Percentiles rank a stretch among this genome's conserved stretches.
phyloP scores from a whole-genome alignment of 495 filamentous ascomycete genomes.

The Hypomontagnella submonticulosa region DNA sequence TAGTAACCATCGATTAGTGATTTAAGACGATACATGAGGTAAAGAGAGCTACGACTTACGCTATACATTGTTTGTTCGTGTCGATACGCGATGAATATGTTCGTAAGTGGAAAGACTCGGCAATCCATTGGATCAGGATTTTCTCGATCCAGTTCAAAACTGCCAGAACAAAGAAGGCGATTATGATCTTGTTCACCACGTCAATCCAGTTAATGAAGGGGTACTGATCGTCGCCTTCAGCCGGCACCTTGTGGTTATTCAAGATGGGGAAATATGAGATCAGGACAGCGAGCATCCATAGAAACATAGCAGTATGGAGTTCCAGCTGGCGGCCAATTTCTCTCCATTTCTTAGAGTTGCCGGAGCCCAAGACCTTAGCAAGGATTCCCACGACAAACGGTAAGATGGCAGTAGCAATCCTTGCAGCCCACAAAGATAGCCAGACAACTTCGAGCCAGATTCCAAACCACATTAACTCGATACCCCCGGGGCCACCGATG shows the following conservation, averaged over 20 bases:
- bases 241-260: slow-evolving; percentile 74
- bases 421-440: slow-evolving; percentile 87
- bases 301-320: slow-evolving; percentile 85
- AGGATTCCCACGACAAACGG: slow-evolving; percentile 73
- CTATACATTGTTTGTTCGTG: slow-evolving; percentile 90
- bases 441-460: slow-evolving; percentile 96
- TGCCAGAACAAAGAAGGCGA: slow-evolving; percentile 81
- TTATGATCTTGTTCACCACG: slow-evolving; percentile 86
- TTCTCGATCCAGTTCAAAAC: slow-evolving; percentile 90
- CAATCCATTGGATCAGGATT: slow-evolving; percentile 94
- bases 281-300: slow-evolving; percentile 90
- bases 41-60: slow-evolving; percentile 47
- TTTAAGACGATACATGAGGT: neutral
- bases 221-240: slow-evolving; percentile 49
- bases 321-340: slow-evolving; percentile 90
- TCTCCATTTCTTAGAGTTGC: slow-evolving; percentile 88
- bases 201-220: slow-evolving; percentile 73
- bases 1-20: slow-evolving; percentile 36
- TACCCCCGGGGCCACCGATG: slow-evolving; percentile 76
- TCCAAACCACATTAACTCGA: slow-evolving; percentile 86
- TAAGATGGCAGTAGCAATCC: slow-evolving; percentile 79
- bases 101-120: slow-evolving; percentile 88
- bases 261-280: slow-evolving; percentile 75
- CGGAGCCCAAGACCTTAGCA: slow-evolving; percentile 84
- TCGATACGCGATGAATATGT: slow-evolving; percentile 94